Percentiles rank a stretch among this genome's conserved stretches.
These are phyloP conservation scores for Triticum urartu DNA, from an alignment of 176 grass and related monocot species.

Conservation along the genomic window DNA sequence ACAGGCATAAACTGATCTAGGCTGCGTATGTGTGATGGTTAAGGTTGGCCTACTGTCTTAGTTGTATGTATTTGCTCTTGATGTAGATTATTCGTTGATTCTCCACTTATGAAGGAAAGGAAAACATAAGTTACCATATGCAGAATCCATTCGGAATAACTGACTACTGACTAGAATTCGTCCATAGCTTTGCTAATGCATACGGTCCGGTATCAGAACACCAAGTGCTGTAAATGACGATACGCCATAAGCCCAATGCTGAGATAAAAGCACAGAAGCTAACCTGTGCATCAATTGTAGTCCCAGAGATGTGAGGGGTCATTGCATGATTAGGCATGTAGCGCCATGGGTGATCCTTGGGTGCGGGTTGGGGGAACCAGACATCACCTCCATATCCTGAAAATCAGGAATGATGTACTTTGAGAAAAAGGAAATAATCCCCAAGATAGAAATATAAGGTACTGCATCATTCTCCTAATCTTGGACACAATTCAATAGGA, in stretches of 20 bases:
- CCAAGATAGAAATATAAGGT: background rate
- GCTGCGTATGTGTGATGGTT: background rate
- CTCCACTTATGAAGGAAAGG: background rate
- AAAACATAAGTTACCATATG: background rate
- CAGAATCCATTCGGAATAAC: background rate
- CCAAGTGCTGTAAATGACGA: background rate
- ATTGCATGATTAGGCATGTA: conserved; percentile 96
- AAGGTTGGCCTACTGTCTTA: background rate
- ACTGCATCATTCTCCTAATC: background rate
- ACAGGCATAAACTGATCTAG: background rate
- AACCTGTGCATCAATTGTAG: conserved; percentile 77
- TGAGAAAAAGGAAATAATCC: background rate
- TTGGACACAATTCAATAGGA: background rate
- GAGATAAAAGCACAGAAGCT: background rate
- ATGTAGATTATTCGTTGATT: background rate
- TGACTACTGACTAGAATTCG: background rate
- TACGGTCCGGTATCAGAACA: background rate
- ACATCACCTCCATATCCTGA: conserved; percentile 89
- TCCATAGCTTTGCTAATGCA: background rate
- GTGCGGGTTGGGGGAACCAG: conserved; percentile 85
- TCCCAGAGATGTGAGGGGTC: conserved; percentile 80
- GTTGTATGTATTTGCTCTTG: background rate
- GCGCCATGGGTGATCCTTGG: conserved; percentile 74
- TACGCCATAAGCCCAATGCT: background rate
- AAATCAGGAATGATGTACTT: background rate